Percentiles rank a stretch among this genome's conserved stretches.
Conservation (phyloP, 2,329 filamentous ascomycete genomes). For the Rhynchosporium secalis region DNA sequence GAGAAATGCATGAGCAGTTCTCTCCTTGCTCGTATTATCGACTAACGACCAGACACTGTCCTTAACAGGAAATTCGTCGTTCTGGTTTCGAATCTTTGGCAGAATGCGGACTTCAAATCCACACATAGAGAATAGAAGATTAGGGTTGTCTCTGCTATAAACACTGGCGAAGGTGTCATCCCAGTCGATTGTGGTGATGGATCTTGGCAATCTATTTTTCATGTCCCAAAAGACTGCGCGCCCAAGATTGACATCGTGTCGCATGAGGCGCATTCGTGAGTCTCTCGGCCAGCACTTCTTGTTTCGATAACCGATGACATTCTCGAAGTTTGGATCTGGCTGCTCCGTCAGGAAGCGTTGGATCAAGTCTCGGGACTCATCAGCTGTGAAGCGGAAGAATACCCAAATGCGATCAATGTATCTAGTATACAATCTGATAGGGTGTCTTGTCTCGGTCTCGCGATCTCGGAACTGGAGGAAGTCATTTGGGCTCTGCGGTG, state of each 20-base stretch:
- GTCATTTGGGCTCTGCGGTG: slow-evolving; percentile 91
- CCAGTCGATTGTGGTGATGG: slow-evolving; percentile 97
- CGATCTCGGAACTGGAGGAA: slow-evolving; percentile 96
- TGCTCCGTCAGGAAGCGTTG: slow-evolving; percentile 98
- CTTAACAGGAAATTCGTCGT: slow-evolving; percentile 95
- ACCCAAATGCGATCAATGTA: slow-evolving; percentile 99
- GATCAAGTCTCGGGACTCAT: slow-evolving; percentile 93
- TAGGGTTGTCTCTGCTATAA: slow-evolving; percentile 97
- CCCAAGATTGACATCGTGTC: slow-evolving; percentile 96
- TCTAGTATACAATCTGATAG: slow-evolving; percentile 94
- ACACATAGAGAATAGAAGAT: slow-evolving; percentile 95
- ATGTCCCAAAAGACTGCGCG: slow-evolving; percentile 98
- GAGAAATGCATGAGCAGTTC: slow-evolving; percentile 94
- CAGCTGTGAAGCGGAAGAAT: slow-evolving; percentile 88
- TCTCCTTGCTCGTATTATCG: slow-evolving; percentile 94
- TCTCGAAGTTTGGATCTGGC: slow-evolving; percentile 98
- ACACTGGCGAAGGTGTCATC: slow-evolving; percentile 98
- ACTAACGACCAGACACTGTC: slow-evolving; percentile 98
- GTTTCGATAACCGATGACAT: slow-evolving; percentile 97
- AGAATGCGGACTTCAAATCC: slow-evolving; percentile 96
- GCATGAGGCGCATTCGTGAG: slow-evolving; percentile 96
- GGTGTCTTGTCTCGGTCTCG: slow-evolving; percentile 88
- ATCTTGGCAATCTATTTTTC: slow-evolving; percentile 93
- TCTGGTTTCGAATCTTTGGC: slow-evolving; percentile 91
- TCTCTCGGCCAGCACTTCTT: slow-evolving; percentile 99